Conservation (phyloP, 129 eudicot species). For the Erigeron canadensis region DNA sequence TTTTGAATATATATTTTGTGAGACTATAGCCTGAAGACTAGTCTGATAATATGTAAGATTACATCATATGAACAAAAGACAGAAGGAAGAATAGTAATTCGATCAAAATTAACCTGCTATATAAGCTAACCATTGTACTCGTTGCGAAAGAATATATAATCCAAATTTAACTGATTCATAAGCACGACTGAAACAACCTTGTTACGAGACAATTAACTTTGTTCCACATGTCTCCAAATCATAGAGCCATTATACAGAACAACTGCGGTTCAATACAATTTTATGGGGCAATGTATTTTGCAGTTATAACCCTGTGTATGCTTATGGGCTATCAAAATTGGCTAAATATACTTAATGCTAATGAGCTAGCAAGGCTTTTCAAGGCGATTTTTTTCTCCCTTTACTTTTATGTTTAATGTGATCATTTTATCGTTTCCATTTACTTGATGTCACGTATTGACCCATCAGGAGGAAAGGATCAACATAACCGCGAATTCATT, state of each 20-base stretch:
- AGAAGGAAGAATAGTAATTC: conserved; percentile 35
- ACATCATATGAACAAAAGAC: conserved; percentile 27
- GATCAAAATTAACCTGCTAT: conserved; percentile 27
- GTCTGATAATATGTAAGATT: no score
- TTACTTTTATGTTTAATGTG: background rate
- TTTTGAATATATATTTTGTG: no score
- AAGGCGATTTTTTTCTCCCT: conserved; percentile 22
- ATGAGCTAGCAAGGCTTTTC: conserved; percentile 38
- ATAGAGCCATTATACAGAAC: no score
- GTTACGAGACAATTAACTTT: background rate
- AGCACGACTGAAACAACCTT: background rate
- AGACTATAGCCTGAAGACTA: no score
- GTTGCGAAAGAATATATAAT: conserved; percentile 41
- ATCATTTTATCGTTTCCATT: background rate
- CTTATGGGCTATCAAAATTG: conserved; percentile 35
- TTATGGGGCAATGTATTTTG: background rate
- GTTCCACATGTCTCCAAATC: background rate
- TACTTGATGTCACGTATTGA: conserved; percentile 5
- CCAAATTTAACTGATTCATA: no score
- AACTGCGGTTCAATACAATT: background rate
- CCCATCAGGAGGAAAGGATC: conserved; percentile 25
- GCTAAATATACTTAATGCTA: conserved; percentile 42
- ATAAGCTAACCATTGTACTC: conserved; percentile 34
- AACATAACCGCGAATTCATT: conserved; percentile 31
- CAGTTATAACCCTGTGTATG: conserved; percentile 24